These are phyloP conservation scores for Opeltia flavorubescens DNA, from an alignment of 495 filamentous ascomycete species.

Conservation along the genomic window DNA sequence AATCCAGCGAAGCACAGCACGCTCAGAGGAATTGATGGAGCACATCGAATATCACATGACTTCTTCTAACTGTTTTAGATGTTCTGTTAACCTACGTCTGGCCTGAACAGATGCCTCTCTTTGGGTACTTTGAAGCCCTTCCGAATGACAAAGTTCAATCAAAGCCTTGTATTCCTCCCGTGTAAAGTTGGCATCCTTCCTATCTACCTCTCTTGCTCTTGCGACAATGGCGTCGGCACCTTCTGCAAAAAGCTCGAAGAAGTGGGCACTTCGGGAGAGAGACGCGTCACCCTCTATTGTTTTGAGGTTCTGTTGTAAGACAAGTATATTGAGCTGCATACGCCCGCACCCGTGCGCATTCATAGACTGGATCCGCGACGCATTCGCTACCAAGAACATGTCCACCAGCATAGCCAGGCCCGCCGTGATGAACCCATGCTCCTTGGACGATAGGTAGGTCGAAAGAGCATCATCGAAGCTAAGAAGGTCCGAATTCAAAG, in stretches of 20 bases:
- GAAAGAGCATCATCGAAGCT: conserved; percentile 70
- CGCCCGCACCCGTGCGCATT: conserved; percentile 62
- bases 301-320: conserved; percentile 89
- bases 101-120: conserved; percentile 60
- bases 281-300: conserved; percentile 54
- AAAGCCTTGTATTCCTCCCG: conserved; percentile 77
- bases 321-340: conserved; percentile 81
- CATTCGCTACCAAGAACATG: conserved; percentile 50
- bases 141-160: conserved; percentile 76
- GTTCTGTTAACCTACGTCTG: conserved; percentile 62
- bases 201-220: conserved; percentile 21
- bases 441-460: conserved; percentile 43
- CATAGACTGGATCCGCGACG: conserved; percentile 47
- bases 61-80: conserved; percentile 61
- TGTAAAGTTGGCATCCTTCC: conserved; percentile 40
- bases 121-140: conserved; percentile 54
- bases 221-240: conserved; percentile 45
- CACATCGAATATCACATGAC: conserved; percentile 50
- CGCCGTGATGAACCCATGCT: conserved; percentile 56
- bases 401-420: conserved; percentile 63
- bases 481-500: conserved; percentile 66
- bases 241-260: conserved; percentile 64
- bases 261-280: conserved; percentile 56
- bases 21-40: too few species aligned
- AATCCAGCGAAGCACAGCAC: too few species aligned